Evolutionary conservation across 1,284 basidiomycete species (phyloP).

Genomic region (Trametes polyzona): DNA sequence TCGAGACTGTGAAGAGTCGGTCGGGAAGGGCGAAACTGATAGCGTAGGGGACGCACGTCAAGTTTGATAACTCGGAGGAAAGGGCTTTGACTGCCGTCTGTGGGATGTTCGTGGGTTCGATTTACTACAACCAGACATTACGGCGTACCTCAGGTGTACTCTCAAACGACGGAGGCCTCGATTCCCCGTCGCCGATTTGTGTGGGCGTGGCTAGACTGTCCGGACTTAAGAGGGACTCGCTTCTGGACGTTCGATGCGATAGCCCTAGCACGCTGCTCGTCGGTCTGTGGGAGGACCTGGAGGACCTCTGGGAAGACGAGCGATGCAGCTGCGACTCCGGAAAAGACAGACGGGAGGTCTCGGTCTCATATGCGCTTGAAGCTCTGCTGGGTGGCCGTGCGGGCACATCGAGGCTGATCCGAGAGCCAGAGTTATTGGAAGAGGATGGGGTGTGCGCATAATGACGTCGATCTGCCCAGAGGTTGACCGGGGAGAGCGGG

Average conservation of each 20-base stretch:
- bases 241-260: slow-evolving; percentile 46
- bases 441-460: slow-evolving; percentile 24
- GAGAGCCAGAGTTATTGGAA: slow-evolving; percentile 27
- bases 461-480: slow-evolving; percentile 34
- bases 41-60: slow-evolving; percentile 58
- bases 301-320: slow-evolving; percentile 47
- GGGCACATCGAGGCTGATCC: slow-evolving; percentile 37
- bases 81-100: slow-evolving; percentile 36
- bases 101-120: slow-evolving; percentile 5
- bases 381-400: slow-evolving; percentile 40
- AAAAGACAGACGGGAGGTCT: slow-evolving; percentile 41
- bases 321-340: slow-evolving; percentile 59
- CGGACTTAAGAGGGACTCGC: slow-evolving; percentile 38
- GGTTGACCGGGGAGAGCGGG: slow-evolving; percentile 34
- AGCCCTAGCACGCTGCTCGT: slow-evolving; percentile 22
- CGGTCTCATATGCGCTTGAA: slow-evolving; percentile 42
- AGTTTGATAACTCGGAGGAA: slow-evolving; percentile 53
- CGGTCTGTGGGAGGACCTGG: slow-evolving; percentile 37
- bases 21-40: slow-evolving; percentile 6
- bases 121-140: not conserved
- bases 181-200: slow-evolving; percentile 26
- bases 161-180: slow-evolving; percentile 35
- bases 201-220: slow-evolving; percentile 19
- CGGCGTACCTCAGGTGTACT: slow-evolving; percentile 37
- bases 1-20: slow-evolving; percentile 46